Conservation (phyloP, 1,284 basidiomycete genomes). For the Tremellales sp. region DNA sequence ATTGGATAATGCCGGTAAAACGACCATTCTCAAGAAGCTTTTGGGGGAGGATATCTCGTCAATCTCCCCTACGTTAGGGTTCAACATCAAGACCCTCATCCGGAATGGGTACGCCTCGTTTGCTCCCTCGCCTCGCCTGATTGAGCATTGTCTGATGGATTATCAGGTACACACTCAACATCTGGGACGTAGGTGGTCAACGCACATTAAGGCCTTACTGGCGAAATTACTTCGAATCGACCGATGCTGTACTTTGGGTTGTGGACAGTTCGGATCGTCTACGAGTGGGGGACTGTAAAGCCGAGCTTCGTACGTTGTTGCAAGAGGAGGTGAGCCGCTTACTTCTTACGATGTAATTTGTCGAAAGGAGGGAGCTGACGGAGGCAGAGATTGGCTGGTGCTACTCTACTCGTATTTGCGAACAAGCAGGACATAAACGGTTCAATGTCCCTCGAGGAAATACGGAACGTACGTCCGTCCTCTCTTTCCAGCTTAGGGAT, state of each 20-base stretch:
- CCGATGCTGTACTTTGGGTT: conserved; percentile 97
- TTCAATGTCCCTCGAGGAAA: conserved; percentile 76
- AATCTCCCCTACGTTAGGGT: conserved; percentile 92
- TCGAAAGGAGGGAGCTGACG: neutral
- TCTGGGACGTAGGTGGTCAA: conserved; percentile 99
- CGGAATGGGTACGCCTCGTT: conserved; percentile 69
- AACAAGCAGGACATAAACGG: conserved; percentile 97
- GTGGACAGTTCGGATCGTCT: conserved; percentile 90
- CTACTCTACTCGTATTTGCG: conserved; percentile 93
- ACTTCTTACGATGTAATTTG: neutral
- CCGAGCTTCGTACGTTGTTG: conserved; percentile 79
- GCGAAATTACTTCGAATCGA: conserved; percentile 99
- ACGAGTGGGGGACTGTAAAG: conserved; percentile 81
- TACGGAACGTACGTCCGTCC: conserved; percentile 63
- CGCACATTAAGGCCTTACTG: conserved; percentile 93
- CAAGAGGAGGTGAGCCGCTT: conserved; percentile 13
- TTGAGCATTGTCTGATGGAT: neutral
- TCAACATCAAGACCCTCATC: conserved; percentile 96
- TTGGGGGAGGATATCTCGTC: conserved; percentile 82
- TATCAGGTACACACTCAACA: conserved; percentile 88
- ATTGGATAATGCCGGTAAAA: conserved; percentile 99
- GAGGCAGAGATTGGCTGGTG: conserved; percentile 80
- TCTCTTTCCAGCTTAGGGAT: neutral
- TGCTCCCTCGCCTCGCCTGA: neutral
- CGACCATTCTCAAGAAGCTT: conserved; percentile 92